Evolutionary conservation across 768 basidiomycete species (phyloP).

Genomic region (Pluteus cervinus): DNA sequence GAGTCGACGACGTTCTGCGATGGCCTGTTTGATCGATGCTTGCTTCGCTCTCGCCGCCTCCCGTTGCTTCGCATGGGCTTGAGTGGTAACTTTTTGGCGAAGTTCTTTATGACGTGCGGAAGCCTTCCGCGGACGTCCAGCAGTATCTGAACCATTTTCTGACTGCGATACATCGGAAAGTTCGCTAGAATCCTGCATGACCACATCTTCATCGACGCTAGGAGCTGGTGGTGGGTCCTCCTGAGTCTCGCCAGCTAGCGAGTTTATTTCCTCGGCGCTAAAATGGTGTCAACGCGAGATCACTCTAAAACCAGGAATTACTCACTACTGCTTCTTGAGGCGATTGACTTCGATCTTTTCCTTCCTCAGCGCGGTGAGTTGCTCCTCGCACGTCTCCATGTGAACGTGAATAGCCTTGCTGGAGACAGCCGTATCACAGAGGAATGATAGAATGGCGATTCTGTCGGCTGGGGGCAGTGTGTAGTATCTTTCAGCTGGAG

Average conservation of each 20-base stretch:
- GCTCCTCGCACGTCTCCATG: slow-evolving; percentile 87
- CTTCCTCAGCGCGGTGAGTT: slow-evolving; percentile 88
- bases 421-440: slow-evolving; percentile 86
- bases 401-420: slow-evolving; percentile 84
- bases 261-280: slow-evolving; percentile 71
- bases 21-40: slow-evolving; percentile 73
- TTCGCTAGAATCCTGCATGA: slow-evolving; percentile 64
- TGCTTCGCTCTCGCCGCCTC: slow-evolving; percentile 75
- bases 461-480: slow-evolving; percentile 71
- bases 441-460: slow-evolving; percentile 79
- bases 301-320: slow-evolving; percentile 12
- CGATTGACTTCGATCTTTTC: slow-evolving; percentile 95
- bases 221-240: slow-evolving; percentile 35
- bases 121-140: too few relatives aligned
- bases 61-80: slow-evolving; percentile 72
- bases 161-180: slow-evolving; percentile 69
- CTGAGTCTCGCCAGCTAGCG: slow-evolving; percentile 53
- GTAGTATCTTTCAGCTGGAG: slow-evolving; percentile 67
- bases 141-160: slow-evolving; percentile 62
- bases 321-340: slow-evolving; percentile 82
- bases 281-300: slow-evolving; percentile 3
- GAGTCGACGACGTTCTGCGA: slow-evolving; percentile 76
- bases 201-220: slow-evolving; percentile 50
- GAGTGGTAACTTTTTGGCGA: slow-evolving; percentile 47
- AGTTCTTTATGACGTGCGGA: slow-evolving; percentile 40